Base-by-base conservation (phyloP, 805 yeast genomes). In the Cephaloascus albidus region DNA sequence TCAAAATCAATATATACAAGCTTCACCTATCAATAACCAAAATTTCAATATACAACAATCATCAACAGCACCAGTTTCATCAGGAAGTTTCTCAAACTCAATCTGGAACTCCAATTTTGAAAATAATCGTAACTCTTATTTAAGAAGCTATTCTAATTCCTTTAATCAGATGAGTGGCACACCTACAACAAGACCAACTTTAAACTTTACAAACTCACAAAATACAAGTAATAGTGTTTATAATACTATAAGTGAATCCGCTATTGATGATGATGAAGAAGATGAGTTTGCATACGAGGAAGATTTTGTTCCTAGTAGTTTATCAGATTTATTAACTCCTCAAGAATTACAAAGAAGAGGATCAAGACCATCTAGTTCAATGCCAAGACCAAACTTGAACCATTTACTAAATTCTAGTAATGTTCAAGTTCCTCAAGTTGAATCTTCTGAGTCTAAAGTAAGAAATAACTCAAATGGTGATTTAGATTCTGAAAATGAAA, bases 311-410 rank as follows among this genome's bases (percentile, higher is more conserved):
- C 97, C 97, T 1, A 78, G 81, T 4, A 76, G 89, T 20, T 61
- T 88, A 31, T 74, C 81, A n/a, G 95, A 86, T 46, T 63, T 87
- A 37, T 61, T 89, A 37, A 85, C 95, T 0, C 94, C 95, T 0
- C 84, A 77, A 47, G 96, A 88, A 53, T 58, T 83, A 17, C 61
- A 60, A 43, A 65, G 81, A 48, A 69, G 96, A 36, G 76, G 87
- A 43, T 79, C 88, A 10, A 66, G 86, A 42, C 70, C 77, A 6
- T 70, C 65, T 38, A 58, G 65, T 18, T 72, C 72, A 1, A 48
- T 59, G 26, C 63, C 58, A 23, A 50, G 68, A 38, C 70, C 70
- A 2, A 54, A 43, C 18, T 38, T 60, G 34, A 49, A 43, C 26
- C n/a, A 17, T 10, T 20, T 18, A 10, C n/a, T 23, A 10, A 30